Evolutionary conservation across 352 stramenopile genomes (phyloP).

Genomic region (Pythium pyrilobum): DNA sequence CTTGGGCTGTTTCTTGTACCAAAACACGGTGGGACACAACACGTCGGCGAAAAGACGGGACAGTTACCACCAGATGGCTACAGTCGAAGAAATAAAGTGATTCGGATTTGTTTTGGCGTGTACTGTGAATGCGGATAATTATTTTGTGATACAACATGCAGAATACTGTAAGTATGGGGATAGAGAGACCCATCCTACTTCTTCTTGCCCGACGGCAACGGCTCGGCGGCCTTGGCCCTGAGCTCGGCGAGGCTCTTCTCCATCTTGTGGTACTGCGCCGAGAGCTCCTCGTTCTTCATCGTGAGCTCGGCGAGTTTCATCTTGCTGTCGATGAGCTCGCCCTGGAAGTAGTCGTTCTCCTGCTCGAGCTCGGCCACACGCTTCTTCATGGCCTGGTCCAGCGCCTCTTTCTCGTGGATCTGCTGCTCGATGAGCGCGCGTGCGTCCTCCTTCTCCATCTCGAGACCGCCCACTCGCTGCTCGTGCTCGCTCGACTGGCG

Average conservation of each 20-base stretch:
- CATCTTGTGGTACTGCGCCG: slow-evolving; percentile 51
- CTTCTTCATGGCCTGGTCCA: slow-evolving; percentile 31
- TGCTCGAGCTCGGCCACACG: slow-evolving; percentile 44
- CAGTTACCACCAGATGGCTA: slow-evolving; percentile 4
- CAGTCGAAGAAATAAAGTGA: background rate
- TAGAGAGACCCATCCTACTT: slow-evolving; percentile 17
- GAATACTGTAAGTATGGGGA: background rate
- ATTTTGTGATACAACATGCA: background rate
- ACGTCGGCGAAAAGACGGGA: background rate
- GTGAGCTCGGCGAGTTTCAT: slow-evolving; percentile 74
- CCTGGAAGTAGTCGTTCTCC: slow-evolving; percentile 82
- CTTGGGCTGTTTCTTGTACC: background rate
- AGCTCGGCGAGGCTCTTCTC: slow-evolving; percentile 52
- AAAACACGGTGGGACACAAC: background rate
- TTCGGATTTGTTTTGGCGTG: background rate
- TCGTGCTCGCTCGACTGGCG: slow-evolving; percentile 34
- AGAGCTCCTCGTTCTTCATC: slow-evolving; percentile 68
- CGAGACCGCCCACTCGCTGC: slow-evolving; percentile 32
- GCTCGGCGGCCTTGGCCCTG: slow-evolving; percentile 41
- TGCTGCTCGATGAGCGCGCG: slow-evolving; percentile 35
- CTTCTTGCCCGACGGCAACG: slow-evolving; percentile 42
- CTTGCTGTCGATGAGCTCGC: slow-evolving; percentile 80
- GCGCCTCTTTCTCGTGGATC: slow-evolving; percentile 26
- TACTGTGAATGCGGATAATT: no score
- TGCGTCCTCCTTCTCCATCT: slow-evolving; percentile 52